Evolutionary conservation across 176 grass and related monocot species (phyloP).

Genomic region (Ensete glaucum): DNA sequence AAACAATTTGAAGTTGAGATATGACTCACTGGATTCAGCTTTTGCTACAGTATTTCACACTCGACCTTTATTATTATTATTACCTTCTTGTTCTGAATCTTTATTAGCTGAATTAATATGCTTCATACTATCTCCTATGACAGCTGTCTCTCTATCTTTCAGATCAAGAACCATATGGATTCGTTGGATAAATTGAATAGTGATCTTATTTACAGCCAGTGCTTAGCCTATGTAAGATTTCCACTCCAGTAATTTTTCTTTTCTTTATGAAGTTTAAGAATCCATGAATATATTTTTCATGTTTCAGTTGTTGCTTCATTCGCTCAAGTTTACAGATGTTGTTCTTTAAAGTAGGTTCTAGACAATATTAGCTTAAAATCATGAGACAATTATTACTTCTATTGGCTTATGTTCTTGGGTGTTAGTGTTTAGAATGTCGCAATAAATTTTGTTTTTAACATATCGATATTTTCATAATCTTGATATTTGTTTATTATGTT

Average conservation of each 20-base stretch:
- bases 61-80: neutral
- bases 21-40: slow-evolving; percentile 37
- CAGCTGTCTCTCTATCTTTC: slow-evolving; percentile 16
- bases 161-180: slow-evolving; percentile 34
- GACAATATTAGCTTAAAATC: no score
- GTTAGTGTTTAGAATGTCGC: no score
- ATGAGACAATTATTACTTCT: no score
- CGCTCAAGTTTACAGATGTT: neutral
- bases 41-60: slow-evolving; percentile 39
- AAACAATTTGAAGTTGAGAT: slow-evolving; percentile 37
- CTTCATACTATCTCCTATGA: neutral
- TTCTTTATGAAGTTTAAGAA: no score
- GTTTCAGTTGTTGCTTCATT: neutral
- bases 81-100: neutral
- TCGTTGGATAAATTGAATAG: slow-evolving; percentile 30
- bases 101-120: neutral
- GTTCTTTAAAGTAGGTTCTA: neutral
- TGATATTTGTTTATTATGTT: no score
- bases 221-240: slow-evolving; percentile 37
- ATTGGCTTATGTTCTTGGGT: no score
- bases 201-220: slow-evolving; percentile 38
- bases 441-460: no score
- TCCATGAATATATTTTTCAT: neutral
- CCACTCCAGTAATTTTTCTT: neutral
- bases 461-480: no score